Evolutionary conservation across 495 filamentous ascomycete species (phyloP).

Genomic region (Aspergillus hancockii): DNA sequence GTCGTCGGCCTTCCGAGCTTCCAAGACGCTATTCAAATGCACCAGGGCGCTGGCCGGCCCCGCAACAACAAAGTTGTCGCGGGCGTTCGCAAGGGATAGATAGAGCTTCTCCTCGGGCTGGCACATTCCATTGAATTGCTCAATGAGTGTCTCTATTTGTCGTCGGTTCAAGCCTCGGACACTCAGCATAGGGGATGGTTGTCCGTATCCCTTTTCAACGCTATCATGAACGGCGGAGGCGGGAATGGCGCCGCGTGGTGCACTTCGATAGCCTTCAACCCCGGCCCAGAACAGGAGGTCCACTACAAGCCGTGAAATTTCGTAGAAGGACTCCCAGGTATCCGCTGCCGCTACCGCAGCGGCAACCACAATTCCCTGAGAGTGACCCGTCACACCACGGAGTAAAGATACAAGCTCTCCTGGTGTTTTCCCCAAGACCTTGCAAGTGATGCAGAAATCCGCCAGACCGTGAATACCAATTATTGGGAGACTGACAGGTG

Average conservation of each 20-base stretch:
- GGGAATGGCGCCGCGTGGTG: slow-evolving; percentile 86
- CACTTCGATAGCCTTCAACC: slow-evolving; percentile 80
- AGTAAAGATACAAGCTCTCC: slow-evolving; percentile 80
- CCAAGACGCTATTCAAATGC: slow-evolving; percentile 87
- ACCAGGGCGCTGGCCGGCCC: slow-evolving; percentile 94
- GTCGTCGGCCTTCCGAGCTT: slow-evolving; percentile 96
- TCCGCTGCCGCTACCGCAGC: slow-evolving; percentile 70
- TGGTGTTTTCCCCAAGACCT: slow-evolving; percentile 82
- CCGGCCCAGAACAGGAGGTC: slow-evolving; percentile 94
- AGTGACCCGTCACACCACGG: slow-evolving; percentile 90
- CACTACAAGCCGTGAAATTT: slow-evolving; percentile 84
- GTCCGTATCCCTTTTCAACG: slow-evolving; percentile 87
- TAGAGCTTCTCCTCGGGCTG: slow-evolving; percentile 88
- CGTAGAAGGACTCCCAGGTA: slow-evolving; percentile 44
- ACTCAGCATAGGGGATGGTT: slow-evolving; percentile 94
- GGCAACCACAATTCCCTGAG: slow-evolving; percentile 90
- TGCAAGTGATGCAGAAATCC: slow-evolving; percentile 90
- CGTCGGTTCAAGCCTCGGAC: slow-evolving; percentile 64
- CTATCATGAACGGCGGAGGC: slow-evolving; percentile 91
- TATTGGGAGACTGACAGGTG: slow-evolving; percentile 93
- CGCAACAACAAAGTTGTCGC: slow-evolving; percentile 79
- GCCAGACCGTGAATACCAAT: slow-evolving; percentile 94
- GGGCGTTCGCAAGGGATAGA: slow-evolving; percentile 64
- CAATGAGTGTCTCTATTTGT: neutral
- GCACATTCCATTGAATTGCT: slow-evolving; percentile 73